phyloP scores from a whole-genome alignment of 352 stramenopile species.

The Pythium aristosporum region DNA sequence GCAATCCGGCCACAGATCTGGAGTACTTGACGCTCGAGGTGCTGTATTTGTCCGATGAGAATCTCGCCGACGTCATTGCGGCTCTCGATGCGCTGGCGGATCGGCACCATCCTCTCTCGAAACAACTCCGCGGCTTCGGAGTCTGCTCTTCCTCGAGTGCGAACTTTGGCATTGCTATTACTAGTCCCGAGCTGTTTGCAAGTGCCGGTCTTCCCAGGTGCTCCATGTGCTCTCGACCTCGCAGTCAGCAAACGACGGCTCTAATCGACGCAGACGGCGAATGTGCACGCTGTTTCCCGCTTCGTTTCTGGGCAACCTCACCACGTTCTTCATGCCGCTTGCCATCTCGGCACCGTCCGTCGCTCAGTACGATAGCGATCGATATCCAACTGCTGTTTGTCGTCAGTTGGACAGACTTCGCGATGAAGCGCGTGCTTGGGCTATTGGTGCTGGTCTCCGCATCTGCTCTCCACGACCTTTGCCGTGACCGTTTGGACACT shows the following conservation, averaged over 20 bases:
- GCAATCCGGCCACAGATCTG: background rate
- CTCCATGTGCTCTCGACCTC: background rate
- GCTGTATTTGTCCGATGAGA: background rate
- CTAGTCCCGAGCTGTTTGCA: background rate
- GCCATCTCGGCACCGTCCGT: background rate
- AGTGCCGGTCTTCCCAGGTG: background rate
- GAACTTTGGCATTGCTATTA: background rate
- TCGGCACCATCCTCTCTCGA: background rate
- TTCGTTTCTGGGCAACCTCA: background rate
- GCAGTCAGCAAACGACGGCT: background rate
- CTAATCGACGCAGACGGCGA: background rate
- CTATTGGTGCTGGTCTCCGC: background rate
- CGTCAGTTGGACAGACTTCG: background rate
- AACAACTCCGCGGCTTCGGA: background rate
- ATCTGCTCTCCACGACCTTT: background rate
- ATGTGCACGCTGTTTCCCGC: background rate
- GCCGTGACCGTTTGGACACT: background rate
- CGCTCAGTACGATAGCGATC: background rate
- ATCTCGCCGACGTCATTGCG: background rate
- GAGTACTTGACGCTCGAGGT: background rate
- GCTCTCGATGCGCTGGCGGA: background rate
- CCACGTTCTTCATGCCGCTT: slow-evolving; percentile 1
- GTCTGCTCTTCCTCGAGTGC: background rate
- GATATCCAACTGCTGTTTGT: slow-evolving; percentile 2
- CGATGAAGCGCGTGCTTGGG: background rate